phyloP scores from a whole-genome alignment of 192 early-diverging fungal species.

The Gryganskiella cystojenkinii region DNA sequence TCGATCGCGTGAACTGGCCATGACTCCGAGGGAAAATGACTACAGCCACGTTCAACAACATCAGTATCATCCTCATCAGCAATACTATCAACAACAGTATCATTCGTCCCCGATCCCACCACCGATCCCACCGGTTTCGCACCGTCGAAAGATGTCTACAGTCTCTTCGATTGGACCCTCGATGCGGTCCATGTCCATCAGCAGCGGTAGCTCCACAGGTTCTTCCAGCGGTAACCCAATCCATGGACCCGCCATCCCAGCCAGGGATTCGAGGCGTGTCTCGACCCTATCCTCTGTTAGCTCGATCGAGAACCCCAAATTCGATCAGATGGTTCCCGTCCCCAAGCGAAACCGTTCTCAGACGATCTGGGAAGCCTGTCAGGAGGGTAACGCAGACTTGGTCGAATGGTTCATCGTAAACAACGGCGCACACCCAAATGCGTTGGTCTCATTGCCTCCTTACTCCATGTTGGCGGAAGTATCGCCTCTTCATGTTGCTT shows the following conservation, averaged over 20 bases:
- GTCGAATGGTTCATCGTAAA: slow-evolving; percentile 31
- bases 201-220: slow-evolving; percentile 32
- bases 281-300: slow-evolving; percentile 41
- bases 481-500: slow-evolving; percentile 42
- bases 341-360: slow-evolving; percentile 21
- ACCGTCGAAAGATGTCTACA: slow-evolving; percentile 37
- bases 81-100: background rate
- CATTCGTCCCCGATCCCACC: slow-evolving; percentile 6
- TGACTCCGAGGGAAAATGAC: slow-evolving; percentile 18
- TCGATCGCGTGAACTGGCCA: slow-evolving; percentile 19
- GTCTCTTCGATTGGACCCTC: slow-evolving; percentile 42
- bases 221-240: slow-evolving; percentile 19
- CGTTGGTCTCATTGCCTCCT: slow-evolving; percentile 16
- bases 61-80: background rate
- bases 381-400: slow-evolving; percentile 40
- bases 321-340: slow-evolving; percentile 15
- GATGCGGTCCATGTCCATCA: slow-evolving; percentile 43
- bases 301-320: slow-evolving; percentile 29
- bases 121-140: slow-evolving; percentile 18
- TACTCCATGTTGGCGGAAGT: slow-evolving; percentile 47
- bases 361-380: slow-evolving; percentile 44
- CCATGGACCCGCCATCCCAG: slow-evolving; percentile 27
- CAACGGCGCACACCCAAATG: slow-evolving; percentile 26
- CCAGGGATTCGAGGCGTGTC: slow-evolving; percentile 37
- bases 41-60: background rate